Evolutionary conservation across 148 eudicot genomes (phyloP), one percentile per base, ranked within the genome.

Genomic region (Hydrangea macrophylla): DNA sequence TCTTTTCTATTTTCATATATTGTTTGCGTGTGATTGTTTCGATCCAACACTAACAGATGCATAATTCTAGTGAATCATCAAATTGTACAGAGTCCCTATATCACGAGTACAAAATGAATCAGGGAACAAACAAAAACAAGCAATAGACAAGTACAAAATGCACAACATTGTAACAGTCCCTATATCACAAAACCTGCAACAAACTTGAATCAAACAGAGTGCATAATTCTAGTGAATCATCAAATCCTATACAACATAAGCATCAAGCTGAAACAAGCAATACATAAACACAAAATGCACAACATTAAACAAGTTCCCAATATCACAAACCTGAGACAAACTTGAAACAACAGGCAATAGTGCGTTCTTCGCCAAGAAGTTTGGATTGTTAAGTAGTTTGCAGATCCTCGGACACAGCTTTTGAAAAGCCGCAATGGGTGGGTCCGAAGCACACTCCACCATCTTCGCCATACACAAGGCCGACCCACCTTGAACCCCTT

Each of bases 391-490:
- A 68, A 93, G 80, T 60, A 62, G 86, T 89, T 93, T 93, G 88
- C 90, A 93, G 66, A 93, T 83, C 88, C 89, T 93, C 25, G 86
- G 78, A 60, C 88, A 90, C 28, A 93, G 81, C 85, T 88, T 93
- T 76, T 85, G 95, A 70, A 93, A 85, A 6, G 90, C 68, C 60
- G 67, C 68, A 58, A 85, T 64, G 6, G 87, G 95, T 17, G 95
- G 82, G 6, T 82, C 92, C 22, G 66, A 50, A 27, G 92, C 82
- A 45, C 83, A 81, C 32, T 93, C 96, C 66, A 93, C 86, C 80
- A 93, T 83, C 58, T 82, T 88, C 36, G 88, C 96, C 79, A 93
- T 69, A 65, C 98, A 90, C 92, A 88, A 71, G 44, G 96, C 92
- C 0, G 95, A 85, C 26, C 96, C 96, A 60, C 81, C 76, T 59